phyloP scores from a whole-genome alignment of 768 basidiomycete species.

The Boletus vinaceobasis region DNA sequence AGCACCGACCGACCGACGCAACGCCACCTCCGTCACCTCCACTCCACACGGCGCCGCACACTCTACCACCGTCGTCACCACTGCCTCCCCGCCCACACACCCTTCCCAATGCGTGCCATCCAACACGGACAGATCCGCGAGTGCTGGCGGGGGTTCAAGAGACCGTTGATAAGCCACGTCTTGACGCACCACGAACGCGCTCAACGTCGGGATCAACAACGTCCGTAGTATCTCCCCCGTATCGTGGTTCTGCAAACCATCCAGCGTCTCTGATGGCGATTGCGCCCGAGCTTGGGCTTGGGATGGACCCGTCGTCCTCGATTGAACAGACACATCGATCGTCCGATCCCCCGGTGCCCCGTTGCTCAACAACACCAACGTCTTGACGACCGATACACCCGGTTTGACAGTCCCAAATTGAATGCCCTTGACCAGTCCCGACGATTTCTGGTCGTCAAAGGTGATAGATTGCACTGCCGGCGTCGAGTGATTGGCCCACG shows the following conservation, averaged over 20 bases:
- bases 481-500: not conserved
- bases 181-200: slow-evolving; percentile 55
- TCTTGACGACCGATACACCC: slow-evolving; percentile 56
- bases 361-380: slow-evolving; percentile 56
- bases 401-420: slow-evolving; percentile 61
- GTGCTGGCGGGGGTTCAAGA: slow-evolving; percentile 38
- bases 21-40: slow-evolving; percentile 45
- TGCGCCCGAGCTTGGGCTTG: not conserved
- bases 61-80: slow-evolving; percentile 49
- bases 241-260: slow-evolving; percentile 24
- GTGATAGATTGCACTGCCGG: slow-evolving; percentile 55
- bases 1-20: slow-evolving; percentile 47
- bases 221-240: slow-evolving; percentile 59
- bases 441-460: slow-evolving; percentile 60
- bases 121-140: slow-evolving; percentile 53
- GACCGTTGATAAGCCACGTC: slow-evolving; percentile 52
- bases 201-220: slow-evolving; percentile 61
- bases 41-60: slow-evolving; percentile 57
- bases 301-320: slow-evolving; percentile 34
- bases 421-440: slow-evolving; percentile 71
- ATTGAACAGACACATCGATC: slow-evolving; percentile 79
- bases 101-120: slow-evolving; percentile 50
- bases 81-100: slow-evolving; percentile 51
- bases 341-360: slow-evolving; percentile 68
- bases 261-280: slow-evolving; percentile 5